Evolutionary conservation across 257 asterid genomes (phyloP), one percentile per base, ranked within the genome.

Genomic region (Jacaranda mimosifolia): DNA sequence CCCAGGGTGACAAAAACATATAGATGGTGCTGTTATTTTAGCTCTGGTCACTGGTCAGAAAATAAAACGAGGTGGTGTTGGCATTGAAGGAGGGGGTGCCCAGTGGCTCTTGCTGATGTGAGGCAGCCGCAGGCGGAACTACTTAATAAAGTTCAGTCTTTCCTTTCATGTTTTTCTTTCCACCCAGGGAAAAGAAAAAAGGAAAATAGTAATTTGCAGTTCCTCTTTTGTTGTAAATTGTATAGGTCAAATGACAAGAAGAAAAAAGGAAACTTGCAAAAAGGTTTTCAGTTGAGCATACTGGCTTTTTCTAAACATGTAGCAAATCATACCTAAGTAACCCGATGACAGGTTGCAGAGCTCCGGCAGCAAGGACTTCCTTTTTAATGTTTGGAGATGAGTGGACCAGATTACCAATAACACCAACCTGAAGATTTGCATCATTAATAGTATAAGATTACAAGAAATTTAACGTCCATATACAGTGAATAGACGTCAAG

Each of bases 331-430:
- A 94, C 99, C 99, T 92, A 70, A 96, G 97, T 80, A 96, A 85
- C 18, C 97, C 97, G 68, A 96, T 93, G 40, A 96, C 99, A 79
- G 99, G 99, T 84, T 96, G 99, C 80, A 96, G 79, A 73, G 99
- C 99, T 84, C 99, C 99, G 42, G 99, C 96, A 66, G 88, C 85
- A 35, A 96, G 94, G 82, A 96, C 99, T 83, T 96, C 98, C 87
- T 92, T 96, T 87, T 96, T 96, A 74, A 96, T 96, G 85, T 87
- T 91, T 36, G 98, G 99, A 8, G 98, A 96, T 18, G 99, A 96
- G 82, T 96, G 99, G 49, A 96, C 99, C 88, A 96, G 85, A 81
- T 96, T 96, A 62, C 99, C 99, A 77, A 96, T 93, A 58, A 93
- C 98, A 80, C 98, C 99, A 84, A 96, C 99, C 99, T 96, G 93